Base-by-base conservation (phyloP, 352 stramenopile genomes). In the Phytophthora sojae region DNA sequence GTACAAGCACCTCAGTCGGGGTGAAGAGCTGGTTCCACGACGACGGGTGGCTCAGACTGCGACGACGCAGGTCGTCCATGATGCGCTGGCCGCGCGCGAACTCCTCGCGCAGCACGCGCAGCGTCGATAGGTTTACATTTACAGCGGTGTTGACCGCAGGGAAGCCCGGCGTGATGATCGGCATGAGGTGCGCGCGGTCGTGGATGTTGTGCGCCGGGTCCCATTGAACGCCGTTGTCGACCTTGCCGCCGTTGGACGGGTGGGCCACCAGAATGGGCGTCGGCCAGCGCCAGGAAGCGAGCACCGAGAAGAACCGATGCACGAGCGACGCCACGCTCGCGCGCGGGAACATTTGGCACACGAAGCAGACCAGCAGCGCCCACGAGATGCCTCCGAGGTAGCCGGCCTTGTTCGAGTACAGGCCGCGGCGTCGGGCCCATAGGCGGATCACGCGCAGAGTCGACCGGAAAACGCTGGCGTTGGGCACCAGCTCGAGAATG, bases 261-360 rank as follows among this genome's bases (percentile, higher is more conserved):
- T 92, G 87, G 14, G 85, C 77, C 23, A 96, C 76, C 25, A 95
- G 64, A 64, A 97, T 85, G 1, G 90, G 90, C 30, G 82, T 94
- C 7, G 90, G 90, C 88, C 88, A 97, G 7, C 72, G 82, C 90
- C 90, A 97, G n/a, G 82, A 75, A 21, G 84, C 78, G 35, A 96
- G 55, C 8, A 97, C 77, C 3, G 77, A 82, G 64, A 97, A 97
- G 73, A 97, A 96, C 1, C 82, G 84, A 64, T 95, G 84, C 59
- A 95, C 78, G 7, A 95, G 61, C 7, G 78, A 81, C 42, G 85
- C 89, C 51, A 92, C 81, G 26, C 81, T 89, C 3, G 88, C 90
- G 50, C 88, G 86, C 2, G 88, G 90, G 58, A 95, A 93, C 85
- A 96, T 90, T 83, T 97, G 90, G 54, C 88, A 97, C 15, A 95